Base-by-base conservation (phyloP, 805 yeast genomes). In the Cyberlindnera meyerae region DNA sequence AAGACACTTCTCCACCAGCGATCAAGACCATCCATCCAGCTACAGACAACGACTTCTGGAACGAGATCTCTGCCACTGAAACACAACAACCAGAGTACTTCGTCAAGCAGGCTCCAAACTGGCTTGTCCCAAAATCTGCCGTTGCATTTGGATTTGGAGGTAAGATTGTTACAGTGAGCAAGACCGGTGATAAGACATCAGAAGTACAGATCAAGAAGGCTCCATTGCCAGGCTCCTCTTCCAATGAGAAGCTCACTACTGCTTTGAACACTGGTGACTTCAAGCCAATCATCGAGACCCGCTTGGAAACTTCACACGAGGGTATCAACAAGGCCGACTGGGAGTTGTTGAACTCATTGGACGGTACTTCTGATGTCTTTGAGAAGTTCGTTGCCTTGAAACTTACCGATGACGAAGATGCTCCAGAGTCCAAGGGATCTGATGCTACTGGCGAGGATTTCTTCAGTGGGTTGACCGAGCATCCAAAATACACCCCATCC, bases 61-160 rank as follows among this genome's bases (percentile, higher is more conserved):
- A 77, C 51, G 72, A 78, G 49, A 71, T 83, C 17, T 77, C 88
- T 2, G 66, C 76, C 16, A 70, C 81, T 14, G 84, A 79, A 31
- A 72, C 81, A 21, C 81, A 73, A 52, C 85, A 81, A 48, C 93
- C 96, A 9, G 75, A 75, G 24, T 80, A 81, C 49, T 72, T 73
- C 27, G 68, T 75, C 21, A 68, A 72, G 44, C 95, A 88, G 62
- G 93, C 97, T 15, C 98, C 99, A 33, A 61, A 68, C 41, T 93
- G 98, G 98, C 73, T 86, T 43, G 75, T 75, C 44, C 71, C 82
- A 47, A 87, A 87, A 11, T 69, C 75, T 5, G 70, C 81, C 33
- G 96, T 82, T 11, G 66, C 77, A 3, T 93, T 94, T 70, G 97
- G 95, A 0, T 90, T 88, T 63, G 98, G 98, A 43, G 95, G 96